A percentile compares a stretch with the other conserved stretches of the same genome.
Conservation (phyloP, 2,329 filamentous ascomycete species). For the Ophiostoma himal-ulmi region DNA sequence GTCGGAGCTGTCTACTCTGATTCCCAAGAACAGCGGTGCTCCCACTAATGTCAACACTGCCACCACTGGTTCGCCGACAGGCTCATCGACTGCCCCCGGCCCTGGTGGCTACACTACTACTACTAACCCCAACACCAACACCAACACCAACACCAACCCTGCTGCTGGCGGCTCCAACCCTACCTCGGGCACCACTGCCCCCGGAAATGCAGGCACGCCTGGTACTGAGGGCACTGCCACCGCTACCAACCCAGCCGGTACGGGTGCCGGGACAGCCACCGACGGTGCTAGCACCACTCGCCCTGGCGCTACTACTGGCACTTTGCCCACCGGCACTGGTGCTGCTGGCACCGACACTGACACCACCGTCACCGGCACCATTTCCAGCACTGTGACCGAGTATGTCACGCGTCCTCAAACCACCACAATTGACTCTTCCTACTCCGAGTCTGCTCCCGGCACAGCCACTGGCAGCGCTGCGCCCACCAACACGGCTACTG, state of each 20-base stretch:
- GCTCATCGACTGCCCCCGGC: too few relatives aligned
- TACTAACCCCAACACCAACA: neutral
- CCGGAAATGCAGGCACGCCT: too few relatives aligned
- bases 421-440: too few relatives aligned
- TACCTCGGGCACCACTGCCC: neutral
- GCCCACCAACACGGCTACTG: neutral
- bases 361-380: neutral
- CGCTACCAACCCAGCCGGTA: neutral
- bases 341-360: neutral
- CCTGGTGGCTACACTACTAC: neutral
- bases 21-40: conserved; percentile 4
- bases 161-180: neutral
- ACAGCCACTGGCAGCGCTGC: neutral
- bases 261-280: neutral
- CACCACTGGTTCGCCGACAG: neutral
- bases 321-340: neutral
- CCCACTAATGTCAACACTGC: neutral
- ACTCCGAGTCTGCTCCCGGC: too few relatives aligned
- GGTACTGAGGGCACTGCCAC: neutral
- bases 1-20: neutral
- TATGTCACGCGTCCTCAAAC: too few relatives aligned
- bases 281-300: neutral
- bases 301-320: neutral
- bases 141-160: neutral
- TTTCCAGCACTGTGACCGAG: neutral